A percentile compares a stretch with the other conserved stretches of the same genome.
Conservation (phyloP, 2,329 filamentous ascomycete genomes). For the Ophiocordyceps camponoti-leonardi region DNA sequence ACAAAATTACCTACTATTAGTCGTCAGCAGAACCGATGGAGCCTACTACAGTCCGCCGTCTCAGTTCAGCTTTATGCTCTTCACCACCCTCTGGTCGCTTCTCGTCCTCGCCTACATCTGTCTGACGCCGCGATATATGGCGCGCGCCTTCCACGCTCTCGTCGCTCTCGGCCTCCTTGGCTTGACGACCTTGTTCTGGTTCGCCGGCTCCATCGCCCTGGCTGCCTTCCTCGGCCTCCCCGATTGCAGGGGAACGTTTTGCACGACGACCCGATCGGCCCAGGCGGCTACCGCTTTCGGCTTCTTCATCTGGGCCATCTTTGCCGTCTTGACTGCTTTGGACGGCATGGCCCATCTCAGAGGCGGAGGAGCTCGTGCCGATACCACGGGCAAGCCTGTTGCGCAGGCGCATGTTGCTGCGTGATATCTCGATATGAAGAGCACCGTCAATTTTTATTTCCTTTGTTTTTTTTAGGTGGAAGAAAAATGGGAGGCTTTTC, state of each 20-base stretch:
- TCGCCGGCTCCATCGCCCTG: conserved; percentile 66
- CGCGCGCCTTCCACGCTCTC: conserved; percentile 42
- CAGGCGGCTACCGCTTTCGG: conserved; percentile 50
- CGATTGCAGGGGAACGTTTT: conserved; percentile 34
- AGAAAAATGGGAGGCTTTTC: no score
- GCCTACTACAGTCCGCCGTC: conserved; percentile 27
- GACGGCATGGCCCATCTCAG: conserved; percentile 26
- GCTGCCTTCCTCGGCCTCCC: conserved; percentile 46
- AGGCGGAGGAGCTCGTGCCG: conserved; percentile 11
- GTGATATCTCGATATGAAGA: no score
- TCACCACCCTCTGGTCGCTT: conserved; percentile 60
- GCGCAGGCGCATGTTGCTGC: conserved; percentile 1
- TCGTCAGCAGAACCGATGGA: conserved; percentile 3
- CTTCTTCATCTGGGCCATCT: conserved; percentile 43
- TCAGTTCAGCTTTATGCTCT: conserved; percentile 61
- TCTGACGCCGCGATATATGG: conserved; percentile 45
- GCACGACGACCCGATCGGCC: conserved; percentile 26
- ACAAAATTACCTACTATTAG: no score
- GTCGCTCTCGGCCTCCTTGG: conserved; percentile 50
- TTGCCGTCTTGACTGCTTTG: conserved; percentile 27
- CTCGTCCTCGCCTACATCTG: conserved; percentile 55
- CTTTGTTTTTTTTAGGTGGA: no score
- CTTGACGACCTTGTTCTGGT: conserved; percentile 77
- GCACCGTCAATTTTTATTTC: no score
- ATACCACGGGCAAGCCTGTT: conserved; percentile 7